phyloP scores from a whole-genome alignment of 306 rosid genomes.

The barrel medic (Medicago truncatula) region MtrunA17r5.0-ANR NC_053047.1:41512501-41513000 shows the following conservation, averaged over 20 bases:
- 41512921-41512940: conserved; percentile 94
- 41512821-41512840: conserved; percentile 36
- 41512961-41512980: background rate
- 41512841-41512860: conserved; percentile 32
- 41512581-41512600: conserved; percentile 77
- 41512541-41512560: conserved; percentile 37
- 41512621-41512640: conserved; percentile 98
- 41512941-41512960: conserved; percentile 75
- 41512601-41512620: conserved; percentile 66
- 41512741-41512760: conserved; percentile 77
- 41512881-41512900: conserved; percentile 69
- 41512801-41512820: conserved; percentile 10
- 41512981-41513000: background rate
- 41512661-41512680: conserved; percentile 82
- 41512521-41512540: conserved; percentile 33
- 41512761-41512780: conserved; percentile 28
- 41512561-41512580: conserved; percentile 92
- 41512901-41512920: conserved; percentile 78
- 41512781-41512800: conserved; percentile 16
- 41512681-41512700: conserved; percentile 93
- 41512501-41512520: conserved; percentile 30
- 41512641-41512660: conserved; percentile 95
- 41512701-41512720: conserved; percentile 98
- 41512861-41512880: conserved; percentile 55
- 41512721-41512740: conserved; percentile 76